These are phyloP conservation scores for Penicillium palitans DNA, from an alignment of 2,329 filamentous ascomycete species.

Conservation along the genomic window DNA sequence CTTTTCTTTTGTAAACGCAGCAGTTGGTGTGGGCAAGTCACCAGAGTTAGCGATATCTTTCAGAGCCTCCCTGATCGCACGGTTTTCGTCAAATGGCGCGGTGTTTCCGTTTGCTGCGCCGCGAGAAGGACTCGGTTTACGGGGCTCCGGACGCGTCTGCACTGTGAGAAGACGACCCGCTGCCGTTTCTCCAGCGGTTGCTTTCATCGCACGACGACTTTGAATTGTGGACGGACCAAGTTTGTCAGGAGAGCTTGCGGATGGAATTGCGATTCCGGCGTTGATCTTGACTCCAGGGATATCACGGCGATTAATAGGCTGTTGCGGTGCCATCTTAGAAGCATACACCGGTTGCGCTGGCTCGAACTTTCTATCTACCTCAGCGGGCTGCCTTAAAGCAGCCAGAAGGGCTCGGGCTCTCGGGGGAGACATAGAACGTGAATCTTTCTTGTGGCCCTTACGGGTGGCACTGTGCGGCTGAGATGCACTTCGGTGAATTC, in stretches of 20 bases:
- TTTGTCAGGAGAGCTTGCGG: slow-evolving; percentile 8
- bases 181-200: slow-evolving; percentile 26
- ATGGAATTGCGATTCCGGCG: slow-evolving; percentile 8
- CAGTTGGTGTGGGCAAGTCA: slow-evolving; percentile 29
- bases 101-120: slow-evolving; percentile 14
- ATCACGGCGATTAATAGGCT: slow-evolving; percentile 12
- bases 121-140: slow-evolving; percentile 8
- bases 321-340: slow-evolving; percentile 1
- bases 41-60: slow-evolving; percentile 13
- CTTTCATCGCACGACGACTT: slow-evolving; percentile 39
- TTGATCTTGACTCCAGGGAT: slow-evolving; percentile 19
- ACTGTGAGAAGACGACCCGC: slow-evolving; percentile 33
- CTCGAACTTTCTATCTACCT: slow-evolving; percentile 12
- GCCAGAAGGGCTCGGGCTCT: slow-evolving; percentile 39
- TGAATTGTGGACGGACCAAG: slow-evolving; percentile 34
- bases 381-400: slow-evolving; percentile 39
- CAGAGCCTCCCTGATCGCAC: slow-evolving; percentile 13
- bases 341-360: slow-evolving; percentile 11
- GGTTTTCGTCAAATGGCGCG: slow-evolving; percentile 17
- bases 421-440: slow-evolving; percentile 41
- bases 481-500: slow-evolving; percentile 33
- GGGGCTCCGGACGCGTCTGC: slow-evolving; percentile 23
- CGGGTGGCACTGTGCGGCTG: slow-evolving; percentile 36
- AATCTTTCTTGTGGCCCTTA: slow-evolving; percentile 27
- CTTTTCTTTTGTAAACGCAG: slow-evolving; percentile 37